A percentile compares a stretch with the other conserved stretches of the same genome.
Evolutionary conservation across 768 basidiomycete species (phyloP).

Genomic region (Lyophyllum atratum): DNA sequence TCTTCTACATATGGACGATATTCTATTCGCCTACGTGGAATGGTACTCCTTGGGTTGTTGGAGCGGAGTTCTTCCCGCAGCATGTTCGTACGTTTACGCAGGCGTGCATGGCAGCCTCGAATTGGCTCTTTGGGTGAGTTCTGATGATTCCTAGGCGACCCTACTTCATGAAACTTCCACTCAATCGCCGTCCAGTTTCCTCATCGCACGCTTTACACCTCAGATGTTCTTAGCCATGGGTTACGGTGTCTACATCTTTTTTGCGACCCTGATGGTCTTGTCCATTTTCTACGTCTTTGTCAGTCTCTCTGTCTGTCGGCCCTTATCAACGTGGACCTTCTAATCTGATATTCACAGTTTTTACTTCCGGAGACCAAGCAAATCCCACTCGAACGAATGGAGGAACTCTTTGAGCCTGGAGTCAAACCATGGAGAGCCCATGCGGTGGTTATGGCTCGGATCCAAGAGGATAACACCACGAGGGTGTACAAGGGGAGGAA

Average conservation of each 20-base stretch:
- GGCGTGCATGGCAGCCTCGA: conserved; percentile 36
- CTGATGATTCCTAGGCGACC: background rate
- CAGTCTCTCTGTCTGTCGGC: conserved; percentile 9
- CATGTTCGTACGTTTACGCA: conserved; percentile 40
- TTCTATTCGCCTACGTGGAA: conserved; percentile 44
- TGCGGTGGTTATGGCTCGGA: conserved; percentile 28
- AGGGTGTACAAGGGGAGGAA: conserved; percentile 1
- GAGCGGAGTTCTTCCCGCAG: conserved; percentile 45
- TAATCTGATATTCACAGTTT: conserved; percentile 19
- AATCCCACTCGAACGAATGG: conserved; percentile 44
- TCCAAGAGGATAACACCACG: conserved; percentile 19
- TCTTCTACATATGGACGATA: conserved; percentile 40
- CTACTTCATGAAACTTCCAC: background rate
- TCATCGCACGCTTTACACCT: conserved; percentile 38
- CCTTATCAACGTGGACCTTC: background rate
- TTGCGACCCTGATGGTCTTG: conserved; percentile 33
- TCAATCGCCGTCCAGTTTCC: conserved; percentile 22
- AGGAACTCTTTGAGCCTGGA: conserved; percentile 38
- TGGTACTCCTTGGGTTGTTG: conserved; percentile 48
- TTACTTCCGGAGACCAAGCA: conserved; percentile 43
- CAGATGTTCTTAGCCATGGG: conserved; percentile 39
- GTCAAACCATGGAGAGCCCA: conserved; percentile 36
- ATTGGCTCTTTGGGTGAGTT: conserved; percentile 34
- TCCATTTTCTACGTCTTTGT: conserved; percentile 37
- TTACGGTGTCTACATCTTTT: conserved; percentile 40